phyloP scores from a whole-genome alignment of 176 grass and related monocot genomes.

The Aegilops speltoides region DNA sequence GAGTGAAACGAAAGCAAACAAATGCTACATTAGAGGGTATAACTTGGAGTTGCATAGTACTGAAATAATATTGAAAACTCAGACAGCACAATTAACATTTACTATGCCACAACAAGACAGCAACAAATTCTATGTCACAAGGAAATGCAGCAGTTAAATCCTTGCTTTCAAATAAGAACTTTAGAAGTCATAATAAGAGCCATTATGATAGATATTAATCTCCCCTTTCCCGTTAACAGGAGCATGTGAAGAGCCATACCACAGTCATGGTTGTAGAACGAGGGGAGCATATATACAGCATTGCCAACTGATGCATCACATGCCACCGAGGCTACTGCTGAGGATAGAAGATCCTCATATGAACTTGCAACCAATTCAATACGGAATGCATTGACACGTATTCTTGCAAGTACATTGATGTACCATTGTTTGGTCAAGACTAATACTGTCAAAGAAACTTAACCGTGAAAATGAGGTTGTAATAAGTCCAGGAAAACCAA shows the following conservation, averaged over 20 bases:
- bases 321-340: conserved; percentile 56
- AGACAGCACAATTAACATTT: background rate
- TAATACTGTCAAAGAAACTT: conserved; percentile 62
- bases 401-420: conserved; percentile 82
- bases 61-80: background rate
- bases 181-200: background rate
- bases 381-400: conserved; percentile 90
- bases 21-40: background rate
- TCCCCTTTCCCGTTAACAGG: no score
- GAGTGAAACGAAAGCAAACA: background rate
- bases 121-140: background rate
- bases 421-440: conserved; percentile 94
- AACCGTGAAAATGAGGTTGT: background rate
- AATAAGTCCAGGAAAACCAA: conserved; percentile 37
- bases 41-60: background rate
- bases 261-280: conserved; percentile 95
- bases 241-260: conserved; percentile 37
- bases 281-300: conserved; percentile 90
- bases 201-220: no score
- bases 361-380: conserved; percentile 76
- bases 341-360: conserved; percentile 76
- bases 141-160: background rate
- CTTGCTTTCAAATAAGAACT: conserved; percentile 17
- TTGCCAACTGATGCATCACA: conserved; percentile 78
- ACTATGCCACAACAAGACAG: background rate